Evolutionary conservation across 176 grass and related monocot species (phyloP).

Genomic region (Saccharum spontaneum): DNA sequence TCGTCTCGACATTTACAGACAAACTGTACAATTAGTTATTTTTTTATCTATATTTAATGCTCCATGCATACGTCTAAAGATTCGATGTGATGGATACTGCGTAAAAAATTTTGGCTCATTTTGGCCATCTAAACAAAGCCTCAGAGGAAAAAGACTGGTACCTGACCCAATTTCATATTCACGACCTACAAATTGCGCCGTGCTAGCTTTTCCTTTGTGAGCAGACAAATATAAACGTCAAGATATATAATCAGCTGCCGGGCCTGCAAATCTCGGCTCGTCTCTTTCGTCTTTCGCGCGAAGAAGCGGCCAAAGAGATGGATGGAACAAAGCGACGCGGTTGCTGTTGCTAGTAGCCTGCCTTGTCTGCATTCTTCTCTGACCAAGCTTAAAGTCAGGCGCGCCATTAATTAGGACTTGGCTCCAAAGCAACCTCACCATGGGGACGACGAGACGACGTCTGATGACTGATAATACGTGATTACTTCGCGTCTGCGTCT

Average conservation of each 20-base stretch:
- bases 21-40: too few species aligned
- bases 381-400: conserved; percentile 7
- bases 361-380: neutral
- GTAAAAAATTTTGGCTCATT: too few species aligned
- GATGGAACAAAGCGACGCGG: neutral
- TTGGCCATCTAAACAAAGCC: too few species aligned
- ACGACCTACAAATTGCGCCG: neutral
- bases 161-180: too few species aligned
- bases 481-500: conserved; percentile 21
- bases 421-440: conserved; percentile 21
- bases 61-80: too few species aligned
- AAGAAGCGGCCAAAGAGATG: neutral
- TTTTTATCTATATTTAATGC: too few species aligned
- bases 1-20: too few species aligned
- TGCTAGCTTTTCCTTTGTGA: neutral
- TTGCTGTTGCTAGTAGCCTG: neutral
- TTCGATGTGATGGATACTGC: too few species aligned
- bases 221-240: neutral
- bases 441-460: neutral
- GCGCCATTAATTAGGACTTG: conserved; percentile 10
- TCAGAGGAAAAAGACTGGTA: too few species aligned
- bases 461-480: conserved; percentile 3
- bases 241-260: neutral
- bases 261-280: conserved; percentile 14
- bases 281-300: neutral